These are phyloP conservation scores for Agrocybe praecox DNA, from an alignment of 768 basidiomycete species.

Conservation along the genomic window DNA sequence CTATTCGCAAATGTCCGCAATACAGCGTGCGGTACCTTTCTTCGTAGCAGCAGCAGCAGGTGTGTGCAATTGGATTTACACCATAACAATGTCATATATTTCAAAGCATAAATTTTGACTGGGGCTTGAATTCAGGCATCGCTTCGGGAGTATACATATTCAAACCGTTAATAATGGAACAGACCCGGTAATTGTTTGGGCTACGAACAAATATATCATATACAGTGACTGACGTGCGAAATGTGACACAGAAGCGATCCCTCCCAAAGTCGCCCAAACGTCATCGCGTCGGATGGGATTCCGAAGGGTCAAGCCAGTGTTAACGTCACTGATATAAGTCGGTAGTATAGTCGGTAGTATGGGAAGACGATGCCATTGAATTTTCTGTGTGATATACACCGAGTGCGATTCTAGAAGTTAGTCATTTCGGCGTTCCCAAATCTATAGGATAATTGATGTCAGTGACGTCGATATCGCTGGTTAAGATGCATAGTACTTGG, in stretches of 20 bases:
- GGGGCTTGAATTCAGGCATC: conserved; percentile 41
- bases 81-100: background rate
- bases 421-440: conserved; percentile 61
- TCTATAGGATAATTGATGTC: conserved; percentile 36
- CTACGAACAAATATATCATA: conserved; percentile 4
- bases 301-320: conserved; percentile 18
- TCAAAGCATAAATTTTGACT: background rate
- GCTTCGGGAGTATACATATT: conserved; percentile 70
- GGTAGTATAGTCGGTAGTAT: conserved; percentile 15
- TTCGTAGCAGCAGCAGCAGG: conserved; percentile 61
- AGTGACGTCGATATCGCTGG: conserved; percentile 1
- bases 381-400: conserved; percentile 11
- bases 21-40: conserved; percentile 49
- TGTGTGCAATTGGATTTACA: conserved; percentile 26
- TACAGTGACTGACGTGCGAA: conserved; percentile 14
- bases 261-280: conserved; percentile 7
- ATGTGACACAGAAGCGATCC: conserved; percentile 11
- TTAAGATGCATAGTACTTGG: conserved; percentile 58
- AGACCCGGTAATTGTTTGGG: conserved; percentile 22
- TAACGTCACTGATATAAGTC: conserved; percentile 14
- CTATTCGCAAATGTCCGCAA: conserved; percentile 23
- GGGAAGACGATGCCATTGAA: background rate
- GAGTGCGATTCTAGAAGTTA: background rate
- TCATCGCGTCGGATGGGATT: conserved; percentile 15
- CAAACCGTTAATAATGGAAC: conserved; percentile 45